phyloP scores from a whole-genome alignment of 345 rosid species.

The Melaleuca quinquenervia region DNA sequence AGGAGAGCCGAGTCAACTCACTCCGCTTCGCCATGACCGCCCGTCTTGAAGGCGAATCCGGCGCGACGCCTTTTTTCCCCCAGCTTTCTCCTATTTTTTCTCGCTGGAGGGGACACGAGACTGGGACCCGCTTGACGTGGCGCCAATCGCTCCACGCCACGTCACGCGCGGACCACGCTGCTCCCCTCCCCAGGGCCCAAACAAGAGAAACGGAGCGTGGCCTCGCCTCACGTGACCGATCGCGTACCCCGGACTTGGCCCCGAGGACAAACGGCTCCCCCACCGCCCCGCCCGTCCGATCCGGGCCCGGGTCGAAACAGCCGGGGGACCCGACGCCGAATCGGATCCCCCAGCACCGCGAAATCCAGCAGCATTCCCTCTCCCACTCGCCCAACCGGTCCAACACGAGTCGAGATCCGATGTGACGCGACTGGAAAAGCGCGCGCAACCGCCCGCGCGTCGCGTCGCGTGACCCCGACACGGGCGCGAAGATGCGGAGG shows the following conservation, averaged over 20 bases:
- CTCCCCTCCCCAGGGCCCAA: neutral
- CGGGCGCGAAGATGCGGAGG: neutral
- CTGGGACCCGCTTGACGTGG: neutral
- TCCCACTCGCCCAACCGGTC: neutral
- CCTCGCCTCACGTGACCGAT: neutral
- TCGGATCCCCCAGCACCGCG: neutral
- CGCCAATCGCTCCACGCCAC: neutral
- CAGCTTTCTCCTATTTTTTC: too few species aligned
- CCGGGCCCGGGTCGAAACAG: neutral
- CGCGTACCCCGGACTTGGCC: neutral
- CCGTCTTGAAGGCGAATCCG: neutral
- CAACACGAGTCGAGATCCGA: too few species aligned
- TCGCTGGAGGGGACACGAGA: neutral
- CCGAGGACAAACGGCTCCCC: neutral
- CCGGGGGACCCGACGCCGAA: neutral
- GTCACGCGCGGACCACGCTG: neutral
- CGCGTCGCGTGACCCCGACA: neutral
- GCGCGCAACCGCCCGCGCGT: neutral
- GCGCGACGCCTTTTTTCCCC: too few species aligned
- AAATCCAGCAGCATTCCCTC: neutral
- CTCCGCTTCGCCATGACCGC: neutral
- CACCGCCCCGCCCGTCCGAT: neutral
- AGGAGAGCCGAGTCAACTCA: neutral
- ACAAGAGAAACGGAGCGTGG: neutral
- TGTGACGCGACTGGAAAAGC: neutral